phyloP scores from a whole-genome alignment of 805 yeast species.

The Nakazawaea wickerhamii region DNA sequence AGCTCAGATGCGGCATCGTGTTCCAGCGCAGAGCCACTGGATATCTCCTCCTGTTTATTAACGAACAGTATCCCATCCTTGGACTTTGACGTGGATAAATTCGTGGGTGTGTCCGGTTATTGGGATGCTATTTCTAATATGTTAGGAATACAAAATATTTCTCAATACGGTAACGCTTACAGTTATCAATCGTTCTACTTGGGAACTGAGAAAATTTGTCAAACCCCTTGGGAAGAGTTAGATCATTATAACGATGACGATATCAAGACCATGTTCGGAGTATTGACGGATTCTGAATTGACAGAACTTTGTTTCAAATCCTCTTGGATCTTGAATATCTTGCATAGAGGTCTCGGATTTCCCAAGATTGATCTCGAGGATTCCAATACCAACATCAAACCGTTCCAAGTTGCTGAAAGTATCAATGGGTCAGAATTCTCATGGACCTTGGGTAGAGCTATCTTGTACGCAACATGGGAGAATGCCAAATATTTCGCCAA shows the following conservation, averaged over 20 bases:
- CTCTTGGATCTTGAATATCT: conserved; percentile 50
- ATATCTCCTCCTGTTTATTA: conserved; percentile 42
- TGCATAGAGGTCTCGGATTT: conserved; percentile 58
- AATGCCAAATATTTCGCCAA: conserved; percentile 33
- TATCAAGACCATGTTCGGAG: conserved; percentile 20
- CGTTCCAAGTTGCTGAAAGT: conserved; percentile 78
- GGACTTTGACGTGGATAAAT: conserved; percentile 50
- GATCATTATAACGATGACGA: conserved; percentile 27
- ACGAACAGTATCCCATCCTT: conserved; percentile 50
- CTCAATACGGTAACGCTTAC: conserved; percentile 32
- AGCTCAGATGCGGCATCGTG: conserved; percentile 16
- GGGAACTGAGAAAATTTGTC: conserved; percentile 44
- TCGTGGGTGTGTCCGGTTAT: conserved; percentile 63
- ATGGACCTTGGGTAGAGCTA: conserved; percentile 87
- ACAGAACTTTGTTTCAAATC: conserved; percentile 57
- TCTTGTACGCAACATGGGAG: conserved; percentile 56
- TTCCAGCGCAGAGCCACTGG: conserved; percentile 19
- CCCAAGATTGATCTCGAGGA: conserved; percentile 40
- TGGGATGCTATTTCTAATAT: conserved; percentile 56
- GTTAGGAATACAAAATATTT: conserved; percentile 26
- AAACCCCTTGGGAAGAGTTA: conserved; percentile 33
- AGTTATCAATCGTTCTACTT: conserved; percentile 38
- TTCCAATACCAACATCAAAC: conserved; percentile 45
- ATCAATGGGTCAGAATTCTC: conserved; percentile 83
- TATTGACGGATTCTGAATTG: conserved; percentile 38